Conservation (phyloP, 1,139 yeast genomes). For the Hansenula lynferdii region DNA sequence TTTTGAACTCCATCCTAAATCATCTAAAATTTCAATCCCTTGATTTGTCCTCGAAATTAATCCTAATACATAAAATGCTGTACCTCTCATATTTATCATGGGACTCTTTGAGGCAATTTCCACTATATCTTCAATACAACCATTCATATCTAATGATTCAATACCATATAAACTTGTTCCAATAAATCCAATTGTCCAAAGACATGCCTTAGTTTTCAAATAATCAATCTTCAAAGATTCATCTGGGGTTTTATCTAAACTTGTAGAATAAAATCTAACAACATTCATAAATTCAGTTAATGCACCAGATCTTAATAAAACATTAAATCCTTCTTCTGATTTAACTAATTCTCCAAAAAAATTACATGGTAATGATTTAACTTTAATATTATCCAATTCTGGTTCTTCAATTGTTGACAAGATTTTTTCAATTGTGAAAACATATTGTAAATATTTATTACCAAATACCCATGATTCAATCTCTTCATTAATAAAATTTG, state of each 20-base stretch:
- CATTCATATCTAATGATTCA: constrained; percentile 57
- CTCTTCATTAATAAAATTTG: constrained; percentile 51
- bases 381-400: constrained; percentile 4
- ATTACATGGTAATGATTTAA: constrained; percentile 47
- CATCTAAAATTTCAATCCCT: constrained; percentile 86
- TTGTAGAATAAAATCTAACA: constrained; percentile 30
- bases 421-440: constrained; percentile 41
- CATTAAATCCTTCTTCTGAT: constrained; percentile 72
- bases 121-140: constrained; percentile 51
- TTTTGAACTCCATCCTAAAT: constrained; percentile 68
- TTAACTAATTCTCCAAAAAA: constrained; percentile 77
- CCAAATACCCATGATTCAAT: constrained; percentile 53
- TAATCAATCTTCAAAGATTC: constrained; percentile 26
- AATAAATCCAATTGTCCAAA: constrained; percentile 88
- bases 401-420: constrained; percentile 15
- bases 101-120: constrained; percentile 48
- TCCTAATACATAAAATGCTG: constrained; percentile 77
- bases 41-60: constrained; percentile 67
- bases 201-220: constrained; percentile 58
- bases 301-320: constrained; percentile 43
- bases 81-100: constrained; percentile 63
- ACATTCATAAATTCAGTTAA: constrained; percentile 38
- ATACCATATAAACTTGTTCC: constrained; percentile 69
- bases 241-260: constrained; percentile 8
- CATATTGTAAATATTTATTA: constrained; percentile 48